These are phyloP conservation scores for Pachyrhizus erosus DNA, from an alignment of 306 rosid genomes.

Conservation along the genomic window DNA sequence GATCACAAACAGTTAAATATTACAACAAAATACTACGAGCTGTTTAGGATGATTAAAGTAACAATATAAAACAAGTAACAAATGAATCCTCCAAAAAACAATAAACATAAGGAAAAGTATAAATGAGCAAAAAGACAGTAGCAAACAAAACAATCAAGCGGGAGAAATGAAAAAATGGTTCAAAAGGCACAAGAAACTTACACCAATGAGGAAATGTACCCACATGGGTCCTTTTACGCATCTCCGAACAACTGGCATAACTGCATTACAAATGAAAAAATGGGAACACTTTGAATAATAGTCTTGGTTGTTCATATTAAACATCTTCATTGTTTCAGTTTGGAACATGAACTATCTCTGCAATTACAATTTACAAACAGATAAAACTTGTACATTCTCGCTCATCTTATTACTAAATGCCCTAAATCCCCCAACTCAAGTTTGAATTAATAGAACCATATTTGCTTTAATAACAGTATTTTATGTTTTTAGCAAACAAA, in stretches of 20 bases:
- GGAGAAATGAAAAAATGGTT: background rate
- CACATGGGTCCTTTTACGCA: conserved; percentile 89
- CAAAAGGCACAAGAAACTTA: conserved; percentile 56
- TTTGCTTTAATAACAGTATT: conserved; percentile 1
- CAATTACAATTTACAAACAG: conserved; percentile 13
- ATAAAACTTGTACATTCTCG: background rate
- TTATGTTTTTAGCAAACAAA: conserved; percentile 11
- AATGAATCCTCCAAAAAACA: conserved; percentile 1
- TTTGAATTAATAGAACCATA: conserved; percentile 5
- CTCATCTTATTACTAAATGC: conserved; percentile 7
- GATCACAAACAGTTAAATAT: conserved; percentile 10
- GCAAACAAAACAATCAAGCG: background rate
- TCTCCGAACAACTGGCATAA: conserved; percentile 81
- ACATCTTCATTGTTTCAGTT: no score
- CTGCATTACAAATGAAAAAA: conserved; percentile 55
- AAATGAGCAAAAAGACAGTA: conserved; percentile 11
- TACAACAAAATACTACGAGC: background rate
- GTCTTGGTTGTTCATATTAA: background rate
- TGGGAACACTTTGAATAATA: conserved; percentile 1
- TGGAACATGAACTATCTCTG: background rate
- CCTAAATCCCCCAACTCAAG: background rate
- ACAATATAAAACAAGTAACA: conserved; percentile 9
- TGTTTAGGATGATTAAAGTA: conserved; percentile 27
- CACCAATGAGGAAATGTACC: conserved; percentile 91
- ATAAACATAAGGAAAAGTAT: background rate